phyloP scores from a whole-genome alignment of 129 eudicot genomes.

The Ambrosia artemisiifolia region DNA sequence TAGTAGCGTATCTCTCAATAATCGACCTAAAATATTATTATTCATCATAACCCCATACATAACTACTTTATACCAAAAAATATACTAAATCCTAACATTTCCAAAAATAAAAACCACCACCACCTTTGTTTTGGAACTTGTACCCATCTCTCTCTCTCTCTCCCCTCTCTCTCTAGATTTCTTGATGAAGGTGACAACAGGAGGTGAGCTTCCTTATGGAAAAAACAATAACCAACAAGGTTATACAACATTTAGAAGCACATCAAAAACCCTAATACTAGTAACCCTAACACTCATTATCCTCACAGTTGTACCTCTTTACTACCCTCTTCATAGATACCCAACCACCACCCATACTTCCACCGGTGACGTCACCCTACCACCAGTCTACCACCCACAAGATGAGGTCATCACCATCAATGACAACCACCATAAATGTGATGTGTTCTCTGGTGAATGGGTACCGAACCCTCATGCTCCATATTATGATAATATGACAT shows the following conservation, averaged over 20 bases:
- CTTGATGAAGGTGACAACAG: constrained; percentile 38
- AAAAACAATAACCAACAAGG: constrained; percentile 24
- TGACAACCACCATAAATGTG: constrained; percentile 54
- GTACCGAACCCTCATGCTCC: constrained; percentile 69
- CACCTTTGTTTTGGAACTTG: constrained; percentile 46
- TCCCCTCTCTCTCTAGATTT: background rate
- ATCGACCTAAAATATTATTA: background rate
- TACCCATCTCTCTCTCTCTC: constrained; percentile 25
- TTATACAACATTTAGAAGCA: constrained; percentile 26
- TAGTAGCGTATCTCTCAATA: background rate
- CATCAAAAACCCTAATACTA: constrained; percentile 34
- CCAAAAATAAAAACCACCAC: constrained; percentile 33
- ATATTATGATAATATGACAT: constrained; percentile 61
- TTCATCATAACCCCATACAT: background rate
- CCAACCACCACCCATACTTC: constrained; percentile 25
- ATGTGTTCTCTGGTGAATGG: constrained; percentile 82
- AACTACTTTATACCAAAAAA: background rate
- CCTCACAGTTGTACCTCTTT: constrained; percentile 46
- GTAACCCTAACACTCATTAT: constrained; percentile 37
- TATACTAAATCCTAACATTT: background rate
- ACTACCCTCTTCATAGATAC: constrained; percentile 39
- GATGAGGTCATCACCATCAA: constrained; percentile 34
- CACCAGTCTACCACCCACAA: constrained; percentile 25
- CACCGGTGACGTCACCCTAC: background rate
- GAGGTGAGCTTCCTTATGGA: constrained; percentile 30